Conservation (phyloP, 768 basidiomycete genomes). For the Lentinula edodes region DNA sequence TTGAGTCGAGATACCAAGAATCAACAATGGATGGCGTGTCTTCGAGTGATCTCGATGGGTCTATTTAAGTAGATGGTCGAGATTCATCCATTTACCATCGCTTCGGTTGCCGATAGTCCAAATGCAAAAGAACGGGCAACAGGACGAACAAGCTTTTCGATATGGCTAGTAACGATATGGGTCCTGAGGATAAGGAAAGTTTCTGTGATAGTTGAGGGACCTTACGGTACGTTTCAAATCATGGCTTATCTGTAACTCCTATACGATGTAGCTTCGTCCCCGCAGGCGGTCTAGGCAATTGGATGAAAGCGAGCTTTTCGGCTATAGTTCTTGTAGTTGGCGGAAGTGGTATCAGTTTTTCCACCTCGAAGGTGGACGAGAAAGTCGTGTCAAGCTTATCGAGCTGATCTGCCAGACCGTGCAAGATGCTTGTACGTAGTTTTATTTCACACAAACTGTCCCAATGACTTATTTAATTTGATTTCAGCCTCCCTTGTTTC, state of each 20-base stretch:
- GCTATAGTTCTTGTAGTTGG: conserved; percentile 50
- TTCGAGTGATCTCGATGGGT: conserved; percentile 43
- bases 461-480: not conserved
- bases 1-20: conserved; percentile 35
- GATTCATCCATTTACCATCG: conserved; percentile 57
- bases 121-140: conserved; percentile 34
- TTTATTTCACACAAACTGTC: no score
- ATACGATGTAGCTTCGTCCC: not conserved
- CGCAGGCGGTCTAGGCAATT: conserved; percentile 31
- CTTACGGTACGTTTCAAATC: conserved; percentile 26
- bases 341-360: conserved; percentile 56
- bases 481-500: conserved; percentile 18
- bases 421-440: conserved; percentile 28
- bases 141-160: conserved; percentile 43
- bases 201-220: conserved; percentile 37
- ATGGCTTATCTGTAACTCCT: conserved; percentile 3
- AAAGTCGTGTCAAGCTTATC: conserved; percentile 37
- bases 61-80: conserved; percentile 35
- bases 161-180: conserved; percentile 14
- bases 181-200: conserved; percentile 14
- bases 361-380: conserved; percentile 39
- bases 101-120: conserved; percentile 36
- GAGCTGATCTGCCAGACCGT: conserved; percentile 46
- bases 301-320: conserved; percentile 40
- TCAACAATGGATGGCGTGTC: conserved; percentile 47